These are phyloP conservation scores for Leishmania mexicana DNA, from an alignment of 208 protist genomes.

Conservation along the genomic window DNA sequence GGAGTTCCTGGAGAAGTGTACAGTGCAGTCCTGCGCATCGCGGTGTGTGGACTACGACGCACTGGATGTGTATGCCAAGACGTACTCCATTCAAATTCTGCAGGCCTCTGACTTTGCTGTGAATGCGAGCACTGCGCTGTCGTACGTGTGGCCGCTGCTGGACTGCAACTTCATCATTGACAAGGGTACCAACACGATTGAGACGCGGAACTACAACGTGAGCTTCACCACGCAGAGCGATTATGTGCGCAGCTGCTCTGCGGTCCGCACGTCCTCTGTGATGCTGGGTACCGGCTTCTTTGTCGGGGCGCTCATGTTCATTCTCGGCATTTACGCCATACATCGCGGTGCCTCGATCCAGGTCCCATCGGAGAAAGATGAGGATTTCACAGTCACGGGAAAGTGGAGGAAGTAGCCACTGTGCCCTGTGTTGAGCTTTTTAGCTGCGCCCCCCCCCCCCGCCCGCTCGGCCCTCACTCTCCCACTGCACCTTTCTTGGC, in stretches of 20 bases:
- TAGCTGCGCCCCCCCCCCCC: no score
- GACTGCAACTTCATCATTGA: constrained; percentile 85
- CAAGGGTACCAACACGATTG: constrained; percentile 46
- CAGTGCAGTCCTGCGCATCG: constrained; percentile 38
- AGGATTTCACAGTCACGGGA: not conserved
- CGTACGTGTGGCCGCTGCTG: constrained; percentile 61
- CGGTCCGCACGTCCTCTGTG: constrained; percentile 41
- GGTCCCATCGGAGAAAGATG: constrained; percentile 8
- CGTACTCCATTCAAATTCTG: constrained; percentile 34
- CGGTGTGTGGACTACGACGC: constrained; percentile 44
- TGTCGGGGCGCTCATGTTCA: constrained; percentile 75
- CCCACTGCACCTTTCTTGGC: no score
- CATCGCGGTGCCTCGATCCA: constrained; percentile 66
- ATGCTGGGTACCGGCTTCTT: constrained; percentile 79
- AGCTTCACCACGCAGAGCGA: constrained; percentile 13
- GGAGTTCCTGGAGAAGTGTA: constrained; percentile 57
- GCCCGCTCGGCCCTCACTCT: no score
- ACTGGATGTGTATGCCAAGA: constrained; percentile 27
- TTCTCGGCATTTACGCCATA: constrained; percentile 69
- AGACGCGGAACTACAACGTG: constrained; percentile 31
- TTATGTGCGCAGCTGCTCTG: constrained; percentile 37
- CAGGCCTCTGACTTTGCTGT: constrained; percentile 29
- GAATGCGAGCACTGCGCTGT: constrained; percentile 68
- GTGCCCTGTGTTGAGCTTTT: no score
- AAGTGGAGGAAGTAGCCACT: no score